Evolutionary conservation across 2,329 filamentous ascomycete species (phyloP), one percentile per base, ranked within the genome.

Genomic region (Stagonosporopsis rhizophila): DNA sequence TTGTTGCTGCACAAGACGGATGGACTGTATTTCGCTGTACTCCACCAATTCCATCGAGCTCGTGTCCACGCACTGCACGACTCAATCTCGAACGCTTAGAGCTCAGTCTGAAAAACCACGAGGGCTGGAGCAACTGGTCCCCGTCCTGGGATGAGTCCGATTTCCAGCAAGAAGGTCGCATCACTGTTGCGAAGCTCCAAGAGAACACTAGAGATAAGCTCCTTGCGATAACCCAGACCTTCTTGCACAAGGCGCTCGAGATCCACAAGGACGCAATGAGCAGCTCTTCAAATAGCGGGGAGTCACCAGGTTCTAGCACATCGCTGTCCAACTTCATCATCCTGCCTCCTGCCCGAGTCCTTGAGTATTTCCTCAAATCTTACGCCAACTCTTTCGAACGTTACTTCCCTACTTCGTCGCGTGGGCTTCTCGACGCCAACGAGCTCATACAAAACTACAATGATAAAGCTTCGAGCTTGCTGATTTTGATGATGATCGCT

Each of bases 401-500:
- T 23, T 90, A 88, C 69, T 90, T 87, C 64, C 85, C 86, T 1
- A 78, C 89, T 52, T 83, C 87, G 4, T 79, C 83, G 0, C 80
- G 83, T 3, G 85, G 86, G 4, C 79, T 81, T 15, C 77, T 90
- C 20, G 87, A 90, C 62, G 82, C 86, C 7, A 90, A 90, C 61
- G 85, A 87, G 69, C 81, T 90, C 74, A 82, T 90, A 69, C 80
- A 85, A 52, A 80, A 77, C 48, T 80, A 79, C 62, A 86, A 87
- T 65, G 87, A 87, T 65, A 84, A 87, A 61, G 85, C 87, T 0
- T 86, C 87, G 0, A 88, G 85, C 34, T 74, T 90, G 27, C 77
- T 90, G 12, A 82, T 90, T 1, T 78, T 90, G 20, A 82, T 90
- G 70, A 90, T 90, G 87, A 88, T 90, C 52, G 87, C 88, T 1